A percentile compares a stretch with the other conserved stretches of the same genome.
phyloP scores from a whole-genome alignment of 2,329 filamentous ascomycete genomes.

The Aspergillus floridensis region DNA sequence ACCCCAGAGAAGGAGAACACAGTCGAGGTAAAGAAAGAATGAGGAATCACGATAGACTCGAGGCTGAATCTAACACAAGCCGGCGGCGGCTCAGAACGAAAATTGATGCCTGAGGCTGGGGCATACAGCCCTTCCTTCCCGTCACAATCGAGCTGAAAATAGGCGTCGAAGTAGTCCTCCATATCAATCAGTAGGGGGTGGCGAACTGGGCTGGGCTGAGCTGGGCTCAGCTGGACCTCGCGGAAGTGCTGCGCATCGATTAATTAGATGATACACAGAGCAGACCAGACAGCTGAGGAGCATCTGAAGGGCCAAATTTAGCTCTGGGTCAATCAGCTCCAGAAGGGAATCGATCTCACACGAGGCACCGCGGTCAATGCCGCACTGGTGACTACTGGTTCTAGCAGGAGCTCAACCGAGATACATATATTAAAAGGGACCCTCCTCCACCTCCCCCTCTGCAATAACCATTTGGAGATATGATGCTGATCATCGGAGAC shows the following conservation, averaged over 20 bases:
- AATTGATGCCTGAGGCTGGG: too few relatives aligned
- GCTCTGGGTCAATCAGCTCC: not conserved
- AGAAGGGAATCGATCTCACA: not conserved
- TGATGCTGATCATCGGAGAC: not conserved
- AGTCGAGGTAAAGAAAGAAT: too few relatives aligned
- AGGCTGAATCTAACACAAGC: too few relatives aligned
- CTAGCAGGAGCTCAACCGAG: not conserved
- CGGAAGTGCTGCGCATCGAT: too few relatives aligned
- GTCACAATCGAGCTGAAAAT: too few relatives aligned
- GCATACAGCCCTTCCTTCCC: too few relatives aligned
- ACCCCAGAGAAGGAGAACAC: not conserved
- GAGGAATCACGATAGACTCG: too few relatives aligned
- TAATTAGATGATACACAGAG: not conserved
- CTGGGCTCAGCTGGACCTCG: too few relatives aligned
- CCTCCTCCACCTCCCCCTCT: too few relatives aligned
- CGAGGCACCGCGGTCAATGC: not conserved
- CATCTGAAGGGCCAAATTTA: not conserved
- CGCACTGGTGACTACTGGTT: not conserved
- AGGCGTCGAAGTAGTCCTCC: not conserved
- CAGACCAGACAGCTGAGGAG: not conserved
- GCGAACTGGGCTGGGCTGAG: not conserved
- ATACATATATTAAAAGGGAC: not conserved
- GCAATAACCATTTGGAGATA: too few relatives aligned
- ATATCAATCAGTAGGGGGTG: too few relatives aligned
- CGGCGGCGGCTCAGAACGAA: too few relatives aligned